phyloP scores from a whole-genome alignment of 768 basidiomycete species.

The Thelephora aurantiotincta region DNA sequence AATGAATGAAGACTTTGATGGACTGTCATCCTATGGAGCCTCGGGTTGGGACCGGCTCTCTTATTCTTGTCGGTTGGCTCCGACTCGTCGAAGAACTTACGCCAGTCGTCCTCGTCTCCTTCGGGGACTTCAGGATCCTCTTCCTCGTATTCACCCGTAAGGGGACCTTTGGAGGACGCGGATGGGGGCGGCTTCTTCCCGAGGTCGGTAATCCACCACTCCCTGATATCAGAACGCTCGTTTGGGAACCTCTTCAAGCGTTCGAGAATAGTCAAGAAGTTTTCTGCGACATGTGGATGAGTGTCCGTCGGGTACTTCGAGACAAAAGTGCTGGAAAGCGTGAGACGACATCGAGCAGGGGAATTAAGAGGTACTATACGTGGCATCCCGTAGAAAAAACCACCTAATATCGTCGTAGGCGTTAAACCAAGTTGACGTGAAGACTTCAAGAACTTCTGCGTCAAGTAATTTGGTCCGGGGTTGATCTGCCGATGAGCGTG shows the following conservation, averaged over 20 bases:
- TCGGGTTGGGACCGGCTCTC: constrained; percentile 22
- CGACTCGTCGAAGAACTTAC: constrained; percentile 69
- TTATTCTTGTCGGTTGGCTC: constrained; percentile 20
- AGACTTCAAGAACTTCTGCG: constrained; percentile 44
- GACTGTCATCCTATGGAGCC: constrained; percentile 52
- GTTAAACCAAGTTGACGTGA: constrained; percentile 61
- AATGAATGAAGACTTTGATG: constrained; percentile 71
- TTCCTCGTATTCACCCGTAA: constrained; percentile 12
- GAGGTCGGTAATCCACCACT: constrained; percentile 71
- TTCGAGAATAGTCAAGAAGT: constrained; percentile 23
- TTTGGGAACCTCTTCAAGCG: constrained; percentile 63
- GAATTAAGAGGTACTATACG: constrained; percentile 26
- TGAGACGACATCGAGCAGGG: constrained; percentile 2
- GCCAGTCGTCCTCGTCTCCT: constrained; percentile 49
- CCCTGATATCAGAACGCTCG: constrained; percentile 47
- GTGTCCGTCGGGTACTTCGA: constrained; percentile 17
- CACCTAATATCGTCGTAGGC: constrained; percentile 76
- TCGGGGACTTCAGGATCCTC: constrained; percentile 16
- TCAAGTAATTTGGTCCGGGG: constrained; percentile 23
- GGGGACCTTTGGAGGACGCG: constrained; percentile 22
- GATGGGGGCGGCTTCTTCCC: constrained; percentile 38
- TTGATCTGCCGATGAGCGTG: neutral
- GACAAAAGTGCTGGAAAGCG: constrained; percentile 15
- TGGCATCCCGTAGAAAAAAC: constrained; percentile 76
- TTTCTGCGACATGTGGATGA: constrained; percentile 15